Evolutionary conservation across 2,329 filamentous ascomycete genomes (phyloP).

Genomic region (Aspergillus puulaauensis): DNA sequence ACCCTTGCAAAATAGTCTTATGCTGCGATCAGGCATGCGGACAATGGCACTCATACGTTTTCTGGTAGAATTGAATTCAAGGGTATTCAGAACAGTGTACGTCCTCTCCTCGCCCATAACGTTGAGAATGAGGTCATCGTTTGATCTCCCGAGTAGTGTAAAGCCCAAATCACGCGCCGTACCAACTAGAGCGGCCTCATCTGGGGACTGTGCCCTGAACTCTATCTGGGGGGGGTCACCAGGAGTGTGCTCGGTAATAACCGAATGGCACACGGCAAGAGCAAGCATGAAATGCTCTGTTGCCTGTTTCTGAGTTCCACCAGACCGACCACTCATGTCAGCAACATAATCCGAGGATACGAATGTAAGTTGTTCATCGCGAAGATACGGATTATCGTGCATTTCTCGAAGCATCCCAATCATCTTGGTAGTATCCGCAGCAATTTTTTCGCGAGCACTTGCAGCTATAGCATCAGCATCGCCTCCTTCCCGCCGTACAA

Average conservation of each 20-base stretch:
- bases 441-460: constrained; percentile 74
- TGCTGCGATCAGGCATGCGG: constrained; percentile 85
- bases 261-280: constrained; percentile 92
- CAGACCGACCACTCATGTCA: constrained; percentile 76
- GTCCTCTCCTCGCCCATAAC: constrained; percentile 80
- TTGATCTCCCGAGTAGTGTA: constrained; percentile 77
- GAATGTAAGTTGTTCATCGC: constrained; percentile 88
- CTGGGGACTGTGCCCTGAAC: constrained; percentile 96
- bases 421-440: constrained; percentile 70
- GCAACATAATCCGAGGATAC: constrained; percentile 85
- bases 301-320: constrained; percentile 71
- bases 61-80: constrained; percentile 95
- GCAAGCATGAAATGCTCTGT: constrained; percentile 92
- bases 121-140: constrained; percentile 81
- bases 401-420: constrained; percentile 69
- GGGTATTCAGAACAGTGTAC: constrained; percentile 86
- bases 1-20: constrained; percentile 93
- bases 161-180: constrained; percentile 96
- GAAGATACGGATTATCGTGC: constrained; percentile 86
- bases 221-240: constrained; percentile 89
- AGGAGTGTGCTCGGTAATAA: constrained; percentile 84
- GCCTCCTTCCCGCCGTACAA: constrained; percentile 88
- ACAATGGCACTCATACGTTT: constrained; percentile 99
- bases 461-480: constrained; percentile 79
- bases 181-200: constrained; percentile 90